Base-by-base conservation (phyloP, 2,329 filamentous ascomycete genomes). In the Penicillium psychrosexuale region DNA sequence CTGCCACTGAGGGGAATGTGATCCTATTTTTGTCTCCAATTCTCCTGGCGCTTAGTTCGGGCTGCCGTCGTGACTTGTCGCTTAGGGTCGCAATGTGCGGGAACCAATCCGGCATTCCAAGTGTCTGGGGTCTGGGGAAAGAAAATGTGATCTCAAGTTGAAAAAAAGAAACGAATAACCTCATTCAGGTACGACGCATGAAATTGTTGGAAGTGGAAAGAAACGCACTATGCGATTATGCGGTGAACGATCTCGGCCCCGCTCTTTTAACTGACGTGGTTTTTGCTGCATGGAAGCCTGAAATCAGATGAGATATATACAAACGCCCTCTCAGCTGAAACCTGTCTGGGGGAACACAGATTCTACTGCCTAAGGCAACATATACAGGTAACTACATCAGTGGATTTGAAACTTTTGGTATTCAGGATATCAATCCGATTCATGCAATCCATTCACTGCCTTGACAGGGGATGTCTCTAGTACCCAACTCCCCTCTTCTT, bases 401-500 rank as follows among this genome's bases (percentile, higher is more conserved):
- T 36, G 12, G 22, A 30, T 37, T 22, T n/a, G 17, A 9, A 31
- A 42, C 8, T 3, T 11, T 17, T 17, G 7, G 2, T 15, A 33
- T 49, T 46, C 27, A 24, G 55, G 49, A 50, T 58, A 59, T 60
- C 22, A 55, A 28, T 56, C 47, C 28, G 55, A 53, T 33, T 27
- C 56, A 55, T 61, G 56, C 12, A 71, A 53, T 45, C 64, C 67
- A 60, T 70, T 70, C 27, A 53, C 37, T 6, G 55, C 62, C 56
- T 70, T 71, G 11, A 67, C 61, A 3, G 68, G 69, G 2, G 67
- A 72, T 7, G 58, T 67, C 54, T 73, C 66, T 40, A 76, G 58
- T 38, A 72, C 56, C 72, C 71, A 75, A 43, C 71, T 73, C 8
- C 72, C 74, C 53, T 72, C 64, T 36, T 73, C 69, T 56, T 78